These are phyloP conservation scores for Entonaema liquescens DNA, from an alignment of 495 filamentous ascomycete species.

Conservation along the genomic window DNA sequence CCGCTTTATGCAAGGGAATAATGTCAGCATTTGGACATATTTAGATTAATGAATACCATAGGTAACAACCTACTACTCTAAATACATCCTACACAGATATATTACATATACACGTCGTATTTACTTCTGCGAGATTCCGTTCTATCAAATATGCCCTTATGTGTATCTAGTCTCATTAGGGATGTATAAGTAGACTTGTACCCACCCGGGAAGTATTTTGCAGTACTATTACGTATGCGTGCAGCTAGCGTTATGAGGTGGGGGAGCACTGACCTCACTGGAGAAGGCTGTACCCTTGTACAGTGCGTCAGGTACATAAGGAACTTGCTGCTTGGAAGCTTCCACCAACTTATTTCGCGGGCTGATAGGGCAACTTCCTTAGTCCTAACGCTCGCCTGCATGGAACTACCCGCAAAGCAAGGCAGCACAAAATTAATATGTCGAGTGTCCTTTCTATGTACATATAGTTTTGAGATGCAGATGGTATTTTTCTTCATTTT, in stretches of 20 bases:
- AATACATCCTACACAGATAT: not conserved
- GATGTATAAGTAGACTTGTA: not conserved
- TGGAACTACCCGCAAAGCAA: not conserved
- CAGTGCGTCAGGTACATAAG: not conserved
- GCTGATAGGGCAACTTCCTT: not conserved
- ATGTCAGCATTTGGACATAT: not conserved
- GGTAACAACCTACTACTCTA: not conserved
- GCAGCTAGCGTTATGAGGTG: conserved; percentile 1
- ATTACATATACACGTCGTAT: not conserved
- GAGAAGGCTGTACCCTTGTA: conserved; percentile 3
- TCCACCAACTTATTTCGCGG: not conserved
- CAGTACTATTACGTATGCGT: conserved; percentile 26
- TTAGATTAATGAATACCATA: no score
- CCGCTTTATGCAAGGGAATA: not conserved
- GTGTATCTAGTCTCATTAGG: not conserved
- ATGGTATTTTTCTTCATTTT: not conserved
- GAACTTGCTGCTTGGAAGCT: not conserved
- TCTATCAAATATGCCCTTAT: not conserved
- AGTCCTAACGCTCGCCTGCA: not conserved
- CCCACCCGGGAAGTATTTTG: not conserved
- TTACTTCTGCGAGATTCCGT: conserved; percentile 19
- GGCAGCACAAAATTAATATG: not conserved
- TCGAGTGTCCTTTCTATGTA: not conserved
- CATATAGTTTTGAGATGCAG: not conserved
- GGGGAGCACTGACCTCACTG: conserved; percentile 24